phyloP scores from a whole-genome alignment of 768 basidiomycete species.

The Mycena floridula region DNA sequence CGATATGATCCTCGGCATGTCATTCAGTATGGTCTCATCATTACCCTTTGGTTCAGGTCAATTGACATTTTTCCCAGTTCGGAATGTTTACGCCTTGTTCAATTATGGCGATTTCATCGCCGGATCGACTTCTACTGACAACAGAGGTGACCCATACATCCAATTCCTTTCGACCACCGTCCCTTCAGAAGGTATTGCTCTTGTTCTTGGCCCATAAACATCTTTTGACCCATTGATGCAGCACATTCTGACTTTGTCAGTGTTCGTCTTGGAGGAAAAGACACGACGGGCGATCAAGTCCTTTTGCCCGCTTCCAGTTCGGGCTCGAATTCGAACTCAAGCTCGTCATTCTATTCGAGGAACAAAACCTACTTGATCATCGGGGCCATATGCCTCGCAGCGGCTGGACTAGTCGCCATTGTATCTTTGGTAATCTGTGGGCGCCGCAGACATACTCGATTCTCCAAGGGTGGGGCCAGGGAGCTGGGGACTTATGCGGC shows the following conservation, averaged over 20 bases:
- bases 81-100: constrained; percentile 59
- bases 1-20: constrained; percentile 70
- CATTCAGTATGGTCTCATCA: constrained; percentile 47
- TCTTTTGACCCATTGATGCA: constrained; percentile 5
- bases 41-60: not conserved
- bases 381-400: not conserved
- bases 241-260: constrained; percentile 33
- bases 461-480: not conserved
- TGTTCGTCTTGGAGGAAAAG: constrained; percentile 24
- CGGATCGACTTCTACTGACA: constrained; percentile 26
- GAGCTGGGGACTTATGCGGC: not conserved
- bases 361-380: not conserved
- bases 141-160: constrained; percentile 44
- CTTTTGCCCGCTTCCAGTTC: constrained; percentile 1
- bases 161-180: constrained; percentile 59
- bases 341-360: not conserved
- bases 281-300: constrained; percentile 17
- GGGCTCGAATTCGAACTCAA: not conserved
- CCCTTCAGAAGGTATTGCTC: constrained; percentile 27
- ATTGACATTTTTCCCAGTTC: constrained; percentile 32
- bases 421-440: not conserved
- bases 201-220: not conserved
- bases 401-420: not conserved
- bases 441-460: not conserved
- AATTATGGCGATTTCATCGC: constrained; percentile 60